Evolutionary conservation across 305 asterid genomes (phyloP).

Genomic region (Fraxinus velutina): DNA sequence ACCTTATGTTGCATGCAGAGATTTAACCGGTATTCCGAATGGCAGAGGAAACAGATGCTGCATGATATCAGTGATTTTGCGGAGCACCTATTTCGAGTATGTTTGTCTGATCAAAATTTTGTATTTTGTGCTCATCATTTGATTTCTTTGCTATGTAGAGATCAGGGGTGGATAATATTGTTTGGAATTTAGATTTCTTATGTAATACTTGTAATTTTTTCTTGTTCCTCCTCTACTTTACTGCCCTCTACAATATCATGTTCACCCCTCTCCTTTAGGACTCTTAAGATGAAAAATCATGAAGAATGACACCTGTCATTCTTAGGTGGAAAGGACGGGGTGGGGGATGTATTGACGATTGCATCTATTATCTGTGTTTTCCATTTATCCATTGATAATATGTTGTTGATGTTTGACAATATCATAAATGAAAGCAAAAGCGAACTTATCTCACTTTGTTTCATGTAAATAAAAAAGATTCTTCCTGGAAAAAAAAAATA

Average conservation of each 20-base stretch:
- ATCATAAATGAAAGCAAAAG: neutral
- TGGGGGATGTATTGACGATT: neutral
- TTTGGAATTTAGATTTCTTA: neutral
- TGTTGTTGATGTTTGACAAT: neutral
- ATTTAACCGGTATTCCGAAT: constrained; percentile 40
- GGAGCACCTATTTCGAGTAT: constrained; percentile 67
- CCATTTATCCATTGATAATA: neutral
- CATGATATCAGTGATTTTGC: constrained; percentile 57
- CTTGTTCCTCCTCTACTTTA: neutral
- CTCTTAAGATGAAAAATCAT: neutral
- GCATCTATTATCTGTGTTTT: neutral
- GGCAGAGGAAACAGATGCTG: constrained; percentile 53
- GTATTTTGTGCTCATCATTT: neutral
- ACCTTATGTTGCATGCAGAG: constrained; percentile 40
- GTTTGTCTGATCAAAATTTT: constrained; percentile 3
- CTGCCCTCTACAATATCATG: neutral
- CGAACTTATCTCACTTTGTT: neutral
- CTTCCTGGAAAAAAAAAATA: neutral
- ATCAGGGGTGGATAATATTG: neutral
- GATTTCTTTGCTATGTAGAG: neutral
- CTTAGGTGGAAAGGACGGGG: neutral
- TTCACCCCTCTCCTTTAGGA: neutral
- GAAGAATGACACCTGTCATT: neutral
- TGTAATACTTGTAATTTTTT: neutral
- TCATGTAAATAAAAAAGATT: neutral